These are phyloP conservation scores for Eucalyptus pauciflora DNA, from an alignment of 345 rosid species.

Conservation along the genomic window DNA sequence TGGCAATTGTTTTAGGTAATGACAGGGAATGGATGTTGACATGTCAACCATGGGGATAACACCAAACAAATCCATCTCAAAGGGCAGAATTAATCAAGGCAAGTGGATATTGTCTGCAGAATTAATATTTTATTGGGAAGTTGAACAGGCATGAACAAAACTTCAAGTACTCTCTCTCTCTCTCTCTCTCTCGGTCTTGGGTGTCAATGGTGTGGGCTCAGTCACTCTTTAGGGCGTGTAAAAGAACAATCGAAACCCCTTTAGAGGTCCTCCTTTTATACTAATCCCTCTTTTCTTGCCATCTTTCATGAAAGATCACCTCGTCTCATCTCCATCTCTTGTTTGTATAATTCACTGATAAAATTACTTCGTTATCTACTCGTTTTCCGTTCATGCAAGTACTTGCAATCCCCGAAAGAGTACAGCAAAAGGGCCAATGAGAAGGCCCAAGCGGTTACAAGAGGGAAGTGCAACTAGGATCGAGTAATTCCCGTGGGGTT, in stretches of 20 bases:
- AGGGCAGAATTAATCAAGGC: constrained; percentile 3
- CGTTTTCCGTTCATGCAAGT: not conserved
- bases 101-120: constrained; percentile 37
- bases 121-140: constrained; percentile 21
- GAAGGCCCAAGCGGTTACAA: constrained; percentile 73
- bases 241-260: not conserved
- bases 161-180: not conserved
- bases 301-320: not conserved
- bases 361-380: not conserved
- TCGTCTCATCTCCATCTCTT: constrained; percentile 9
- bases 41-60: constrained; percentile 87
- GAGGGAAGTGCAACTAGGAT: constrained; percentile 54
- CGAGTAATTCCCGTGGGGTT: constrained; percentile 67
- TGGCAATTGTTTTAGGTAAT: constrained; percentile 90
- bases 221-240: not conserved
- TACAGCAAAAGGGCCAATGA: constrained; percentile 49
- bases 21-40: constrained; percentile 92
- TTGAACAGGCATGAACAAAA: not conserved
- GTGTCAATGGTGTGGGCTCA: constrained; percentile 9
- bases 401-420: constrained; percentile 21
- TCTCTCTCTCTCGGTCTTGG: not conserved
- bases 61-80: constrained; percentile 65
- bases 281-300: not conserved
- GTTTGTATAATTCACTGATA: not conserved
- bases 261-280: not conserved